Percentiles rank a stretch among this genome's conserved stretches.
Conservation (phyloP, 2,329 filamentous ascomycete species). For the Fusarium sp. region DNA sequence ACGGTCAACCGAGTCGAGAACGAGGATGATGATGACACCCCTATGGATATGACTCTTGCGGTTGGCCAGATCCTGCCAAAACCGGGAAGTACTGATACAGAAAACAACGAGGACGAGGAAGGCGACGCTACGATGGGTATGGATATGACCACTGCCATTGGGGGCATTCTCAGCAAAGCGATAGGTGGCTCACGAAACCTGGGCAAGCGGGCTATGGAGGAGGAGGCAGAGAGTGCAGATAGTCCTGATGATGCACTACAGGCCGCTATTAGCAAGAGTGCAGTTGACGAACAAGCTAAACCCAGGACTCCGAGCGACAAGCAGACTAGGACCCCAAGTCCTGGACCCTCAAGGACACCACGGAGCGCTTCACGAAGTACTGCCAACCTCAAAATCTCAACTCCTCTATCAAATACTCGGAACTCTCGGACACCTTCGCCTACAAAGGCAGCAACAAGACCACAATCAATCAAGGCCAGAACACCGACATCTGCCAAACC, state of each 20-base stretch:
- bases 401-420: constrained; percentile 50
- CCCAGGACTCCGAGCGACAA: constrained; percentile 50
- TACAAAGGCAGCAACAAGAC: constrained; percentile 38
- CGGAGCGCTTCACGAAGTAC: constrained; percentile 64
- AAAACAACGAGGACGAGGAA: constrained; percentile 49
- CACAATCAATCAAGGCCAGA: constrained; percentile 38
- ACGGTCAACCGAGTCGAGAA: constrained; percentile 51
- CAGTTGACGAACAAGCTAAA: constrained; percentile 33
- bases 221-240: constrained; percentile 66
- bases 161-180: constrained; percentile 66
- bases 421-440: constrained; percentile 45
- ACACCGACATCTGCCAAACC: constrained; percentile 47
- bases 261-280: constrained; percentile 42
- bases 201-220: constrained; percentile 70
- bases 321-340: constrained; percentile 60
- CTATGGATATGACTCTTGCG: constrained; percentile 69
- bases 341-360: constrained; percentile 66
- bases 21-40: constrained; percentile 49
- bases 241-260: constrained; percentile 55
- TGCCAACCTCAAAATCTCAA: constrained; percentile 55
- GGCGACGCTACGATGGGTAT: constrained; percentile 62
- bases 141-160: constrained; percentile 75
- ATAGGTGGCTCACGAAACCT: constrained; percentile 50
- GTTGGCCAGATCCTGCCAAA: constrained; percentile 66
- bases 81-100: constrained; percentile 51